Conservation (phyloP, 805 yeast genomes). For the Candida berthetii region DNA sequence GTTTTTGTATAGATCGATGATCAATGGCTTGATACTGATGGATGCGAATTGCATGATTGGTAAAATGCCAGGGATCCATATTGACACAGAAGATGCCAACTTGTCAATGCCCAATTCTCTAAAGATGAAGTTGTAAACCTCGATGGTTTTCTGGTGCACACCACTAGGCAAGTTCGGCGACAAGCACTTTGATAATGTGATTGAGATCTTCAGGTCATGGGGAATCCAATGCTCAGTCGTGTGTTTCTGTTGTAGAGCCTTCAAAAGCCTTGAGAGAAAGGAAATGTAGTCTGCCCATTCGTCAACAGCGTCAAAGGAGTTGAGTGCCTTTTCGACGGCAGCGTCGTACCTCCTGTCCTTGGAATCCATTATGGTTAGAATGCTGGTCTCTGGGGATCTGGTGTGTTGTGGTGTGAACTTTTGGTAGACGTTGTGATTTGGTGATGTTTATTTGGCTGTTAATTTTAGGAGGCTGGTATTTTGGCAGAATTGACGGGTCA, state of each 20-base stretch:
- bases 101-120: conserved; percentile 49
- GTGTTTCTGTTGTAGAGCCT: conserved; percentile 52
- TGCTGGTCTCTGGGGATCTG: too few species aligned
- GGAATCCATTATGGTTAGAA: conserved; percentile 40
- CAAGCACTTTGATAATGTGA: conserved; percentile 70
- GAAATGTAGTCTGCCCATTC: conserved; percentile 99
- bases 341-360: conserved; percentile 64
- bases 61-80: conserved; percentile 92
- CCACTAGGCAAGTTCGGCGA: conserved; percentile 87
- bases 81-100: conserved; percentile 47
- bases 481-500: too few species aligned
- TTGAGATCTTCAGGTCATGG: conserved; percentile 56
- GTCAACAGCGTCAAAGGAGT: conserved; percentile 70
- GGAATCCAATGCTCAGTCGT: conserved; percentile 55
- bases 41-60: conserved; percentile 88
- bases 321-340: conserved; percentile 68
- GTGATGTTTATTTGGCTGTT: too few species aligned
- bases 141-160: conserved; percentile 85
- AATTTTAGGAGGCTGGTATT: too few species aligned
- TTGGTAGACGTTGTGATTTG: too few species aligned
- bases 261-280: conserved; percentile 71
- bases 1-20: conserved; percentile 55
- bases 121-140: conserved; percentile 69
- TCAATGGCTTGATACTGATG: conserved; percentile 77
- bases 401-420: too few species aligned